Evolutionary conservation across 2,329 filamentous ascomycete species (phyloP).

Genomic region (Neofusicoccum ribis): DNA sequence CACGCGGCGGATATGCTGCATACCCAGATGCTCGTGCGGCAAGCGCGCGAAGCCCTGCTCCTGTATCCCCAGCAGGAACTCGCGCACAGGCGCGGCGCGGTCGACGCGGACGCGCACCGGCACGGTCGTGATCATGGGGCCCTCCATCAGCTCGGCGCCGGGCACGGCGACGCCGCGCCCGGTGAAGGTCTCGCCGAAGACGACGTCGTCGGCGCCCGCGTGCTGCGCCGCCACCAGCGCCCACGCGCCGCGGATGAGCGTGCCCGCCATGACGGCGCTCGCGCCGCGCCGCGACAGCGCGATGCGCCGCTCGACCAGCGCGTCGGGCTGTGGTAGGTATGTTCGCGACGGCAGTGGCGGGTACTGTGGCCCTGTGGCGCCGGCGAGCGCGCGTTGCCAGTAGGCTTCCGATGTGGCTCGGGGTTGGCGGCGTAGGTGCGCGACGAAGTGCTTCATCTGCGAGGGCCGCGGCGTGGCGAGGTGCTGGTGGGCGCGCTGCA

Average conservation of each 20-base stretch:
- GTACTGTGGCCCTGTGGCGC: conserved; percentile 55
- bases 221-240: conserved; percentile 58
- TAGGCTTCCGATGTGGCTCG: conserved; percentile 54
- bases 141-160: conserved; percentile 71
- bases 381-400: conserved; percentile 68
- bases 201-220: conserved; percentile 66
- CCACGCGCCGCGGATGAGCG: conserved; percentile 75
- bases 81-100: conserved; percentile 39
- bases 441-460: conserved; percentile 60
- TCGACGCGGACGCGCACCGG: conserved; percentile 65
- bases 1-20: conserved; percentile 58
- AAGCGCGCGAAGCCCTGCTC: conserved; percentile 58
- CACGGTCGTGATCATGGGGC: conserved; percentile 76
- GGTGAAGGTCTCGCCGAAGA: conserved; percentile 78
- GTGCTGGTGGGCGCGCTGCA: conserved; percentile 28
- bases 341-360: conserved; percentile 54
- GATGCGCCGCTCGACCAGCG: conserved; percentile 27
- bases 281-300: conserved; percentile 31
- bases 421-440: conserved; percentile 45
- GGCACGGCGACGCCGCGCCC: conserved; percentile 71
- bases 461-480: conserved; percentile 2
- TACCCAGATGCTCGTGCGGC: conserved; percentile 63
- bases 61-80: conserved; percentile 60
- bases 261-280: conserved; percentile 53
- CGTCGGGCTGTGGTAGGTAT: conserved; percentile 53